Evolutionary conservation across 2,329 filamentous ascomycete species (phyloP).

Genomic region (Apiospora hydei): DNA sequence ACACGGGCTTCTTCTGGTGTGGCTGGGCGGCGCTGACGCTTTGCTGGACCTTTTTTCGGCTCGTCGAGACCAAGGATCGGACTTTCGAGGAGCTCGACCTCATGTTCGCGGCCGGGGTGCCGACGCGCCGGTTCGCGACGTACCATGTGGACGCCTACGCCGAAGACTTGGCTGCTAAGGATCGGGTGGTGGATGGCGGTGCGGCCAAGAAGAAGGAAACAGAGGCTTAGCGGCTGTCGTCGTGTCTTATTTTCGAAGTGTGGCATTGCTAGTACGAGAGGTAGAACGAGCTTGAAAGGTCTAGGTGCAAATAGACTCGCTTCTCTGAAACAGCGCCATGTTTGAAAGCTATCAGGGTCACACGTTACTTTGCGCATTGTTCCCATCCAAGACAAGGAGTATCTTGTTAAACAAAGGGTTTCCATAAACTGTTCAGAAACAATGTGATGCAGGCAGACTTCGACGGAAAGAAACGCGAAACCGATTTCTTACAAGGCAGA

Average conservation of each 20-base stretch:
- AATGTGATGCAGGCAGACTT: background rate
- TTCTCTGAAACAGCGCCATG: background rate
- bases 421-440: background rate
- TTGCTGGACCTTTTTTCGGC: conserved; percentile 45
- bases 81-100: conserved; percentile 44
- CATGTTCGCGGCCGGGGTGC: conserved; percentile 40
- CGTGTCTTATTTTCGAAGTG: background rate
- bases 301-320: background rate
- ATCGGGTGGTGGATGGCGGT: background rate
- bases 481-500: no score
- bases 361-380: background rate
- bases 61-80: conserved; percentile 38
- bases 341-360: background rate
- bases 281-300: background rate
- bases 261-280: background rate
- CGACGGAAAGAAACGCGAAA: background rate
- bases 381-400: no score
- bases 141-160: conserved; percentile 31
- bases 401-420: background rate
- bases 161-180: conserved; percentile 30
- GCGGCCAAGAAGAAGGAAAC: background rate
- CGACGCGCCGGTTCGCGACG: conserved; percentile 38
- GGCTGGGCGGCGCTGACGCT: conserved; percentile 46
- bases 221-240: background rate
- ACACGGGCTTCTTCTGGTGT: conserved; percentile 49